Evolutionary conservation across 805 yeast genomes (phyloP).

Genomic region (Wickerhamomyces strasburgensis): DNA sequence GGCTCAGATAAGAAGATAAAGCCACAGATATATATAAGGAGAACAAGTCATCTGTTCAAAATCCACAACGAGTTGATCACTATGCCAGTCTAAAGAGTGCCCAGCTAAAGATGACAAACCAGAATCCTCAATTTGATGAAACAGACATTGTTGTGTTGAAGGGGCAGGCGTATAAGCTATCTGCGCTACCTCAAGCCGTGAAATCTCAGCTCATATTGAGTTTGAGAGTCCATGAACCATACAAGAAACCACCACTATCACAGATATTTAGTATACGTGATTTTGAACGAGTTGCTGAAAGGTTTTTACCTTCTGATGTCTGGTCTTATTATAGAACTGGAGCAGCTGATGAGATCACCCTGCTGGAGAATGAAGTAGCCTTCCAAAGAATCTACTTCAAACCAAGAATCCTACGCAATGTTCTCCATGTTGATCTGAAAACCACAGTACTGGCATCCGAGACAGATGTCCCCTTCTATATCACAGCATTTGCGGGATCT

Average conservation of each 20-base stretch:
- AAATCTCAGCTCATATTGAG: neutral
- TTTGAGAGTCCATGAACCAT: neutral
- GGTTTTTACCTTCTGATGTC: conserved; percentile 29
- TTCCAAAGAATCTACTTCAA: conserved; percentile 39
- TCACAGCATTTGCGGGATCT: conserved; percentile 44
- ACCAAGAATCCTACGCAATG: conserved; percentile 38
- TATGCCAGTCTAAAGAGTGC: no score
- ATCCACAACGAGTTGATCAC: no score
- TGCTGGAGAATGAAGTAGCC: conserved; percentile 39
- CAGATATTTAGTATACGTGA: conserved; percentile 33
- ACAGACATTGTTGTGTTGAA: neutral
- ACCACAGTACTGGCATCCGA: conserved; percentile 47
- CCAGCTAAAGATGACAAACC: no score
- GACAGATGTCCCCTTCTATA: conserved; percentile 42
- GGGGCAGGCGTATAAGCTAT: neutral
- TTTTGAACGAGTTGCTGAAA: conserved; percentile 36
- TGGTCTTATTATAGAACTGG: conserved; percentile 45
- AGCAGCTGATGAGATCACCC: conserved; percentile 43
- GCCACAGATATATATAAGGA: no score
- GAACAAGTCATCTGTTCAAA: no score
- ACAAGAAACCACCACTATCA: conserved; percentile 28
- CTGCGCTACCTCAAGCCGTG: neutral
- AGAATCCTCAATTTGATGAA: neutral
- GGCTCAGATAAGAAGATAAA: no score
- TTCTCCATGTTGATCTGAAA: conserved; percentile 32